Evolutionary conservation across 331 rosid genomes (phyloP), one percentile per base, ranked within the genome.

Genomic region (Cucumis variabilis): DNA sequence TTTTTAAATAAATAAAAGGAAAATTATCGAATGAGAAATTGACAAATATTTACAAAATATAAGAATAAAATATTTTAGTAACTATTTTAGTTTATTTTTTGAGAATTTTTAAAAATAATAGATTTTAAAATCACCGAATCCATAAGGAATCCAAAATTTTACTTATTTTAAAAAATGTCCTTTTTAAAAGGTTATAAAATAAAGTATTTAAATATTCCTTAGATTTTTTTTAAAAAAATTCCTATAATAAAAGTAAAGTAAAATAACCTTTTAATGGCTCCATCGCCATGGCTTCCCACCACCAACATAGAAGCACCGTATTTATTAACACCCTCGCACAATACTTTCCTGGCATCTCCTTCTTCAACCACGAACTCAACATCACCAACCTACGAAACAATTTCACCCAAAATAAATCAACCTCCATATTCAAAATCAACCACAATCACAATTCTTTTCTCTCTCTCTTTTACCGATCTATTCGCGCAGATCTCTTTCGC

Each of bases 261-360:
- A 44, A 44, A 8, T 44, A 7, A 87, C 92, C 90, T 85, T 55
- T 90, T 90, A 65, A 90, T 66, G 63, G 88, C 88, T 68, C 92
- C 90, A 19, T 87, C 81, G 77, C 89, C 90, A 88, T 86, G 90
- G 74, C 90, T 85, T 50, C 92, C 92, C 21, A 89, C 78, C 27
- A 90, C 90, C 88, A 90, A 60, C 41, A 86, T 12, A 48, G 92
- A 86, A 41, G 92, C 90, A 4, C 63, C 51, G 85, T 77, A 84
- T 23, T 27, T 88, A 44, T 68, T 89, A 9, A 86, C 89, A 7
- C 88, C 84, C 6, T 90, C 75, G 12, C 90, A 76, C 14, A 77
- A 86, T 27, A 88, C 92, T 74, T 88, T 25, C 78, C 89, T 88
- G 19, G 84, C 87, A 88, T 83, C 90, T 46, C 90, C 90, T 88